Evolutionary conservation across 2,329 filamentous ascomycete species (phyloP).

Genomic region (Claviceps lovelessii): DNA sequence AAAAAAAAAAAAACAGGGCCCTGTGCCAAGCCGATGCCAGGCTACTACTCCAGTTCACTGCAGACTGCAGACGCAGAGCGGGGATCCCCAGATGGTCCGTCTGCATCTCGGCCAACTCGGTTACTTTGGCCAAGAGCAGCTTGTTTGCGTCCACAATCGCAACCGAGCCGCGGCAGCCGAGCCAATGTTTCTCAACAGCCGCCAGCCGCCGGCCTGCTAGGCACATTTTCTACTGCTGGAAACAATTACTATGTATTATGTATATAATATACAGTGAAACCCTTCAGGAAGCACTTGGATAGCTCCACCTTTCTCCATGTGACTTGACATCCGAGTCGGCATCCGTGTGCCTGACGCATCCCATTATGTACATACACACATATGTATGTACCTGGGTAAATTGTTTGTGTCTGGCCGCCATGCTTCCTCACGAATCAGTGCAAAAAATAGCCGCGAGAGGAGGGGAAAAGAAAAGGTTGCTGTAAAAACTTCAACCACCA

Average conservation of each 20-base stretch:
- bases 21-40: no score
- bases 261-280: neutral
- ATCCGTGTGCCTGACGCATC: neutral
- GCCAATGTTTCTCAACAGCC: neutral
- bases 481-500: neutral
- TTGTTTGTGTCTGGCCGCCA: neutral
- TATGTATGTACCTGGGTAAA: neutral
- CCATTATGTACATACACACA: neutral
- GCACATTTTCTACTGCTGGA: neutral
- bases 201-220: neutral
- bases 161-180: neutral
- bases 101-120: no score
- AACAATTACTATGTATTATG: no score
- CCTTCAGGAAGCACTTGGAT: neutral
- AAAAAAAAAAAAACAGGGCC: neutral
- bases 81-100: neutral
- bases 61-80: neutral
- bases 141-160: neutral
- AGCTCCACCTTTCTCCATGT: neutral
- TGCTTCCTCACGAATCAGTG: neutral
- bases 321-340: neutral
- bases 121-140: neutral
- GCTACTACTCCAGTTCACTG: no score
- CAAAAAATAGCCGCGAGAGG: no score
- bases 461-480: neutral